These are phyloP conservation scores for Ceratocystis smalleyi DNA, from an alignment of 2,329 filamentous ascomycete species.

Conservation along the genomic window DNA sequence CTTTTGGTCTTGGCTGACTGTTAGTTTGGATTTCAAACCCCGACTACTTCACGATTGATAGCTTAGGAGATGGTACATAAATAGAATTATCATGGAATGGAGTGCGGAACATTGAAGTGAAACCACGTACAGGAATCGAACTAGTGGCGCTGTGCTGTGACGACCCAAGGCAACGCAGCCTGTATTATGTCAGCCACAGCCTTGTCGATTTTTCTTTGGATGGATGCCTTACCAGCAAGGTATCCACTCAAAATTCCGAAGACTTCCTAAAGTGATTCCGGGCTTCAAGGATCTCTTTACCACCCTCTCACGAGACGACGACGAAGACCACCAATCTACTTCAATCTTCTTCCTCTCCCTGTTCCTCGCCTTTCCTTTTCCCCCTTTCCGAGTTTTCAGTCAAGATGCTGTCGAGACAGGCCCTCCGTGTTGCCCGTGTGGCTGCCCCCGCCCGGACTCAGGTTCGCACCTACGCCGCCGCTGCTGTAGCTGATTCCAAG, in stretches of 20 bases:
- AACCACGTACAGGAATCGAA: background rate
- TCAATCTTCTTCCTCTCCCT: conserved; percentile 21
- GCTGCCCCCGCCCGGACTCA: conserved; percentile 45
- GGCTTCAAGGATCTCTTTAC: conserved; percentile 13
- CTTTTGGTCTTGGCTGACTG: background rate
- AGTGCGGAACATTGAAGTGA: background rate
- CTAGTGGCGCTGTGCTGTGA: background rate
- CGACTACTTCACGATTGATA: background rate
- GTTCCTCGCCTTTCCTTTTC: background rate
- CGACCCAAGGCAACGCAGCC: too few species aligned
- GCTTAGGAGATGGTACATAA: background rate
- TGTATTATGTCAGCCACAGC: conserved; percentile 15
- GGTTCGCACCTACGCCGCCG: conserved; percentile 70
- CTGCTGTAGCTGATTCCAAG: conserved; percentile 53
- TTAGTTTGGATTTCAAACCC: background rate
- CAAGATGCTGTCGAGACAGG: conserved; percentile 44
- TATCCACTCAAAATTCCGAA: conserved; percentile 17
- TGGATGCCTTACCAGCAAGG: conserved; percentile 16
- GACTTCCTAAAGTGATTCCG: conserved; percentile 13
- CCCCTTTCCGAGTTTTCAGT: background rate
- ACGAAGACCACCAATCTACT: conserved; percentile 19
- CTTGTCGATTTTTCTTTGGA: conserved; percentile 3
- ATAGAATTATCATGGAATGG: background rate
- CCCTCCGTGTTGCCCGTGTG: conserved; percentile 40
- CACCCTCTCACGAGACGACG: conserved; percentile 11